phyloP scores from a whole-genome alignment of 2,329 filamentous ascomycete genomes.

The Sclerotinia nivalis region DNA sequence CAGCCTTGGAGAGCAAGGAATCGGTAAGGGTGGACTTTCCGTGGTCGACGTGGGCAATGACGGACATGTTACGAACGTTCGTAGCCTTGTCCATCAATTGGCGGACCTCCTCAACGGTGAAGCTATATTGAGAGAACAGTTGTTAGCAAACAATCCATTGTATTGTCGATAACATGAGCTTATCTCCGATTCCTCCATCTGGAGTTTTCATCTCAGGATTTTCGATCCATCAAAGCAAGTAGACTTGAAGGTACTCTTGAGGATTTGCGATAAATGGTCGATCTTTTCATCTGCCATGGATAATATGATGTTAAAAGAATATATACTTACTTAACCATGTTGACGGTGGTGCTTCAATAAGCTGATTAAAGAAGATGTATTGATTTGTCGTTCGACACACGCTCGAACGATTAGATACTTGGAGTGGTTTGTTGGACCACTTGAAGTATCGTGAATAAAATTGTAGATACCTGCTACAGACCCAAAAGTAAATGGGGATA shows the following conservation, averaged over 20 bases:
- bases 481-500: constrained; percentile 34
- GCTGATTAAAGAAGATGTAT: constrained; percentile 38
- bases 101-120: constrained; percentile 95
- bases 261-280: neutral
- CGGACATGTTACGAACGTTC: constrained; percentile 94
- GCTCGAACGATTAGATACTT: constrained; percentile 23
- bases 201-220: neutral
- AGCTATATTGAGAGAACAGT: constrained; percentile 60
- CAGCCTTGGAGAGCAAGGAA: constrained; percentile 97
- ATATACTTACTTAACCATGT: constrained; percentile 97
- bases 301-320: constrained; percentile 6
- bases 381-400: constrained; percentile 25
- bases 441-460: constrained; percentile 24
- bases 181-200: constrained; percentile 22
- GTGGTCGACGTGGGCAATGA: constrained; percentile 99
- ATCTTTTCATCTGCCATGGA: neutral
- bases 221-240: neutral
- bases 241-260: neutral
- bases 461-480: constrained; percentile 33
- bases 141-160: constrained; percentile 49
- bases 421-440: constrained; percentile 7
- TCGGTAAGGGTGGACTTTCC: constrained; percentile 99
- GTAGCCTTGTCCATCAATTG: constrained; percentile 75
- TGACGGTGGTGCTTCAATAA: constrained; percentile 70
- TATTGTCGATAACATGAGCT: constrained; percentile 1